A percentile compares a stretch with the other conserved stretches of the same genome.
phyloP scores from a whole-genome alignment of 23 red algal species.

The Agarophyton chilense region DNA sequence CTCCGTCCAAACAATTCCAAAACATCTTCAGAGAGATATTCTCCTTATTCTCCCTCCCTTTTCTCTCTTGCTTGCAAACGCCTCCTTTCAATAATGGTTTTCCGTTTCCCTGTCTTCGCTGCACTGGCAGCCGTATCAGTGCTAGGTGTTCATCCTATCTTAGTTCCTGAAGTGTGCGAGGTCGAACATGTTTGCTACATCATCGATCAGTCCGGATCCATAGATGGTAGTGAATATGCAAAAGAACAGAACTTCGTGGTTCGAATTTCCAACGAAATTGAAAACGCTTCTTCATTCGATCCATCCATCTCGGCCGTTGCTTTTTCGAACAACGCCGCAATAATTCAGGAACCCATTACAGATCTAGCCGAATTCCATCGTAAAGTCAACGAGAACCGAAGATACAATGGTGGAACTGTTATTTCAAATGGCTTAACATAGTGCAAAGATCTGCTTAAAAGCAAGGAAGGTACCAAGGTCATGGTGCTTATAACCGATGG shows the following conservation, averaged over 20 bases:
- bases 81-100: too few species aligned
- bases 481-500: neutral
- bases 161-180: neutral
- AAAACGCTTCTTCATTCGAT: neutral
- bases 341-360: neutral
- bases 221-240: neutral
- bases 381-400: neutral
- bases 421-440: neutral
- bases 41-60: too few species aligned
- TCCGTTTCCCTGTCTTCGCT: too few species aligned
- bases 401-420: neutral
- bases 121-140: too few species aligned
- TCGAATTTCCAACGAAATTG: neutral
- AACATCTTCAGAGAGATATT: too few species aligned
- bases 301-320: neutral
- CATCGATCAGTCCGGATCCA: neutral
- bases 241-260: neutral
- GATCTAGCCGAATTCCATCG: neutral
- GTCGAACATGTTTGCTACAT: neutral
- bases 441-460: neutral
- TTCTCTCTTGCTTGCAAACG: too few species aligned
- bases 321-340: neutral
- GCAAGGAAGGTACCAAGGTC: neutral
- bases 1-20: too few species aligned
- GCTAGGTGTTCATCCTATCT: too few species aligned